Evolutionary conservation across 306 rosid genomes (phyloP).

Genomic region (Vigna hirtella): DNA sequence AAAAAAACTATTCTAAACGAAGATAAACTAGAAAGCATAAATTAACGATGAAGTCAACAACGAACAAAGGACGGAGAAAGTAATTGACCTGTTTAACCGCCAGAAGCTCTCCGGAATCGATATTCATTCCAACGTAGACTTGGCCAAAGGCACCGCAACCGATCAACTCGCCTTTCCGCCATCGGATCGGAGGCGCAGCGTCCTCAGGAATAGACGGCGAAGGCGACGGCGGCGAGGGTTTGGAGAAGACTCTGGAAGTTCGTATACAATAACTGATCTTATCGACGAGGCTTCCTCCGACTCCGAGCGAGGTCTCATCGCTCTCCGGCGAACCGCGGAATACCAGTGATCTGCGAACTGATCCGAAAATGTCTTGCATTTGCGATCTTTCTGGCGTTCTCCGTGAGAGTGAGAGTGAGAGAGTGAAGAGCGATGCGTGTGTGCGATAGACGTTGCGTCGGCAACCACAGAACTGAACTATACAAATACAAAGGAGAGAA

Average conservation of each 20-base stretch:
- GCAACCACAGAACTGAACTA: slow-evolving; percentile 39
- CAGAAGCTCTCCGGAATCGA: slow-evolving; percentile 97
- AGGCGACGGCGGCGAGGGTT: slow-evolving; percentile 56
- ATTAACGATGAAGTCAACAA: background rate
- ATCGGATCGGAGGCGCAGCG: slow-evolving; percentile 74
- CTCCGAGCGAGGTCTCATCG: slow-evolving; percentile 63
- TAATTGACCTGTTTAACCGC: slow-evolving; percentile 89
- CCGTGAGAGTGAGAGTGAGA: slow-evolving; percentile 11
- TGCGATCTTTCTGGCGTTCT: slow-evolving; percentile 25
- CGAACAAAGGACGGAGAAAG: slow-evolving; percentile 12
- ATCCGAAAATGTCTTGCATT: slow-evolving; percentile 96
- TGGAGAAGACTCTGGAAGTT: slow-evolving; percentile 86
- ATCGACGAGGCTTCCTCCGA: slow-evolving; percentile 77
- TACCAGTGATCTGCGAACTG: slow-evolving; percentile 96
- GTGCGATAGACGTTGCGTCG: slow-evolving; percentile 46
- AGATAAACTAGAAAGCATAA: background rate
- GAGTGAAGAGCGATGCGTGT: slow-evolving; percentile 35
- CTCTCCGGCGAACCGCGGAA: slow-evolving; percentile 77
- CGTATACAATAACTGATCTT: slow-evolving; percentile 80
- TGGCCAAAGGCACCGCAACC: slow-evolving; percentile 99
- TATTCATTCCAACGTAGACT: slow-evolving; percentile 99
- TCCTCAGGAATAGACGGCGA: slow-evolving; percentile 58
- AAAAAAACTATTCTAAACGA: background rate
- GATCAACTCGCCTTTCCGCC: slow-evolving; percentile 99
- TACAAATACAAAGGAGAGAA: slow-evolving; percentile 1